These are phyloP conservation scores for Hypoxylon intermedium DNA, from an alignment of 495 filamentous ascomycete genomes.

Conservation along the genomic window DNA sequence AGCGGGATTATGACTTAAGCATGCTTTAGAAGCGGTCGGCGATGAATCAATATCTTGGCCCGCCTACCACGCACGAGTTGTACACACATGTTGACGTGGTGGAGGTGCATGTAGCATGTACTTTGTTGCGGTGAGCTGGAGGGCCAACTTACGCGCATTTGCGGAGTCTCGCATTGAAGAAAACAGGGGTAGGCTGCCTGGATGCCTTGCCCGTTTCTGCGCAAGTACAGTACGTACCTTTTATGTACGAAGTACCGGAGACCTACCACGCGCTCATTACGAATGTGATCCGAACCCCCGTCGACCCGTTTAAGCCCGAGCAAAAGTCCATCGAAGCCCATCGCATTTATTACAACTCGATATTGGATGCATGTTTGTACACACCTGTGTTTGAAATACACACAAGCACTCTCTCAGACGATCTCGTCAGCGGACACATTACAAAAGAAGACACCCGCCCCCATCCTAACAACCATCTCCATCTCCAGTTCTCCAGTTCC, in stretches of 20 bases:
- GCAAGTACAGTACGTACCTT: background rate
- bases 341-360: constrained; percentile 35
- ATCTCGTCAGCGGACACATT: constrained; percentile 34
- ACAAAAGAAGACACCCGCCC: constrained; percentile 42
- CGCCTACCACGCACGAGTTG: constrained; percentile 12
- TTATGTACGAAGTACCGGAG: constrained; percentile 2
- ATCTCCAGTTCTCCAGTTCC: constrained; percentile 5
- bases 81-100: constrained; percentile 16
- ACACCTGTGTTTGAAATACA: constrained; percentile 2
- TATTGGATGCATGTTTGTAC: background rate
- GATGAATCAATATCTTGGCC: constrained; percentile 31
- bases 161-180: constrained; percentile 34
- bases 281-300: constrained; percentile 38
- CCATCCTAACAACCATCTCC: constrained; percentile 28
- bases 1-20: constrained; percentile 40
- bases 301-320: constrained; percentile 40
- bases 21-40: constrained; percentile 27
- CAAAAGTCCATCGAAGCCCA: constrained; percentile 40
- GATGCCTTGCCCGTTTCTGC: too few species aligned
- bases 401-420: constrained; percentile 20
- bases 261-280: constrained; percentile 34
- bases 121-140: constrained; percentile 37
- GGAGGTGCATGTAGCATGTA: constrained; percentile 20
- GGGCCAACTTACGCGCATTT: constrained; percentile 23
- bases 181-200: constrained; percentile 9